phyloP scores from a whole-genome alignment of 2,329 filamentous ascomycete genomes.

The Venturia oleaginea region DNA sequence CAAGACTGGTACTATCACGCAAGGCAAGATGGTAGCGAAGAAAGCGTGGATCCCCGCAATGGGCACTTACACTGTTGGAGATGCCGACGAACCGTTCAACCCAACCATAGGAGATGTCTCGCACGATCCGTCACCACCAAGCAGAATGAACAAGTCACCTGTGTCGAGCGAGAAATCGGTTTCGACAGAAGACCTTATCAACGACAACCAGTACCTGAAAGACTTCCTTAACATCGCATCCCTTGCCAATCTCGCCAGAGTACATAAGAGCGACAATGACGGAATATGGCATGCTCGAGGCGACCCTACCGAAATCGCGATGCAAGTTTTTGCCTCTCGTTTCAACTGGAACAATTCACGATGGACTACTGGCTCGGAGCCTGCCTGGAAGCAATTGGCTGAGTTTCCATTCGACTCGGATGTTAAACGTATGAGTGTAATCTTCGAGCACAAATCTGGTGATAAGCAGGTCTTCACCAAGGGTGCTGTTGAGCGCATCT shows the following conservation, averaged over 20 bases:
- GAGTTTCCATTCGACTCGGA: slow-evolving; percentile 68
- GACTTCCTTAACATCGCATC: slow-evolving; percentile 55
- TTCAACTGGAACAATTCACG: slow-evolving; percentile 54
- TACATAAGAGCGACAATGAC: slow-evolving; percentile 45
- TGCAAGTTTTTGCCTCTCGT: slow-evolving; percentile 63
- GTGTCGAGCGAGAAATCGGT: not conserved
- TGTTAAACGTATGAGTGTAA: slow-evolving; percentile 69
- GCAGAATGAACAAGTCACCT: slow-evolving; percentile 19
- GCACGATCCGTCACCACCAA: slow-evolving; percentile 16
- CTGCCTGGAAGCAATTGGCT: slow-evolving; percentile 35
- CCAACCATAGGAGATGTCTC: slow-evolving; percentile 38
- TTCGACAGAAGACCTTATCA: slow-evolving; percentile 24
- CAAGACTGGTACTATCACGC: slow-evolving; percentile 33
- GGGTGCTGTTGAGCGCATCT: slow-evolving; percentile 60
- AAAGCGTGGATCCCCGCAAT: slow-evolving; percentile 41
- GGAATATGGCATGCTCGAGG: slow-evolving; percentile 55
- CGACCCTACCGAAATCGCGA: slow-evolving; percentile 64
- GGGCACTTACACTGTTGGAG: slow-evolving; percentile 50
- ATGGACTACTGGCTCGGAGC: slow-evolving; percentile 33
- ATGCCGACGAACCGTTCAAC: slow-evolving; percentile 47
- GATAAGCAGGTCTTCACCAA: slow-evolving; percentile 49
- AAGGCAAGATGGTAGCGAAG: slow-evolving; percentile 32
- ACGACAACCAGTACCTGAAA: slow-evolving; percentile 40
- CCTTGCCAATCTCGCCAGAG: slow-evolving; percentile 55
- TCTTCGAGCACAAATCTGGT: slow-evolving; percentile 43